phyloP scores from a whole-genome alignment of 441 rosid species.

The Manihot esculenta region DNA sequence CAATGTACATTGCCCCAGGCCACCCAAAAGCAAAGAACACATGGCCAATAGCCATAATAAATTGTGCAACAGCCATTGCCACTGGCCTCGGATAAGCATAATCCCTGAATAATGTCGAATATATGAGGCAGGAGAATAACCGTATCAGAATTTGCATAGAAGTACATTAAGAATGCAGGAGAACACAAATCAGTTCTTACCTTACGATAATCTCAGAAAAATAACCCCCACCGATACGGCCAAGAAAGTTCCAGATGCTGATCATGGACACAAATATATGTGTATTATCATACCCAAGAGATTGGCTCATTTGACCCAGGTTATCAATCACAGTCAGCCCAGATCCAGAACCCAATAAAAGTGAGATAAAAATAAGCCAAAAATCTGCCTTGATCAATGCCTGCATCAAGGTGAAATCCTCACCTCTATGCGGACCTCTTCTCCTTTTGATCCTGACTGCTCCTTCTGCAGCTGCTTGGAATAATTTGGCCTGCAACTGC shows the following conservation, averaged over 20 bases:
- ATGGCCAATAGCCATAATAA: slow-evolving; percentile 85
- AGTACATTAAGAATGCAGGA: slow-evolving; percentile 12
- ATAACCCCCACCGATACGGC: slow-evolving; percentile 92
- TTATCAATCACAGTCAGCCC: slow-evolving; percentile 96
- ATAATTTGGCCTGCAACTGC: slow-evolving; percentile 70
- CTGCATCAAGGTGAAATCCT: slow-evolving; percentile 87
- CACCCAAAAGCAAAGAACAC: slow-evolving; percentile 81
- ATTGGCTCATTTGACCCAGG: slow-evolving; percentile 96
- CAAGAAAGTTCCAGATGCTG: slow-evolving; percentile 98
- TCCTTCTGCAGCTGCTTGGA: slow-evolving; percentile 88
- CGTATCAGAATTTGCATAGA: slow-evolving; percentile 14
- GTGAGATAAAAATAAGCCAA: slow-evolving; percentile 86
- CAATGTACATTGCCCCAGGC: slow-evolving; percentile 87
- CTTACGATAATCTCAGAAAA: slow-evolving; percentile 89
- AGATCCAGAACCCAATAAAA: slow-evolving; percentile 90
- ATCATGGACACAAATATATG: slow-evolving; percentile 92
- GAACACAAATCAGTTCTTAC: slow-evolving; percentile 34
- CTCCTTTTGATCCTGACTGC: slow-evolving; percentile 81
- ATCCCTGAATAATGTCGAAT: slow-evolving; percentile 43
- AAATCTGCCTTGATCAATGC: slow-evolving; percentile 91
- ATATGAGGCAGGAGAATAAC: slow-evolving; percentile 14
- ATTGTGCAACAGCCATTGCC: slow-evolving; percentile 76
- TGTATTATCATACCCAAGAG: slow-evolving; percentile 80
- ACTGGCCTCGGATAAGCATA: slow-evolving; percentile 85
- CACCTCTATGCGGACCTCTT: slow-evolving; percentile 84